Percentiles rank a stretch among this genome's conserved stretches.
Evolutionary conservation across 768 basidiomycete genomes (phyloP).

Genomic region (Hemileccinum impolitum): DNA sequence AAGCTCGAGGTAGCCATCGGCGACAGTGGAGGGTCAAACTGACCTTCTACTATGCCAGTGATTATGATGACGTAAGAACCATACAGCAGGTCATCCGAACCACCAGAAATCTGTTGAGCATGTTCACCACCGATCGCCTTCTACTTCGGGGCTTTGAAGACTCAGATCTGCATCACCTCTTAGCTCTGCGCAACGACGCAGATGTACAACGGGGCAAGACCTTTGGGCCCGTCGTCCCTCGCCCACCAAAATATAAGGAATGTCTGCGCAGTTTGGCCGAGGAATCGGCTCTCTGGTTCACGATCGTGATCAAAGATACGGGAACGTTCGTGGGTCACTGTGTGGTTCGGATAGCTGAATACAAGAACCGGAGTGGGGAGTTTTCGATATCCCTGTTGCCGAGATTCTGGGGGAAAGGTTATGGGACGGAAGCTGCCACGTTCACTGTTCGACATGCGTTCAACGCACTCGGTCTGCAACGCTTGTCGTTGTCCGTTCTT

Average conservation of each 20-base stretch:
- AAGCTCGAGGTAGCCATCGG: too few relatives aligned
- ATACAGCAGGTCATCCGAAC: too few relatives aligned
- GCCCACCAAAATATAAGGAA: constrained; percentile 11
- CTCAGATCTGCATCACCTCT: constrained; percentile 15
- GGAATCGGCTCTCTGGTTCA: constrained; percentile 18
- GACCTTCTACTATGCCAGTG: too few relatives aligned
- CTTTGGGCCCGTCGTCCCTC: constrained; percentile 21
- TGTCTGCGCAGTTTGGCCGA: constrained; percentile 5
- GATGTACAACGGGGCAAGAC: constrained; percentile 19
- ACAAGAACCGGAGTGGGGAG: constrained; percentile 25
- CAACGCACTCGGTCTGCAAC: constrained; percentile 33
- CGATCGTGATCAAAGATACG: constrained; percentile 14
- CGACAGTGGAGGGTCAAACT: too few relatives aligned
- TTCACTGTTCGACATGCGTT: constrained; percentile 38
- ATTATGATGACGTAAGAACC: too few relatives aligned
- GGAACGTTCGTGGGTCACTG: constrained; percentile 23
- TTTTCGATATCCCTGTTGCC: constrained; percentile 22
- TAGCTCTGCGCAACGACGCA: constrained; percentile 24
- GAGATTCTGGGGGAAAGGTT: constrained; percentile 33
- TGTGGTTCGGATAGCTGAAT: constrained; percentile 11
- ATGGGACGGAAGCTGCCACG: constrained; percentile 31
- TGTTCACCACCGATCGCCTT: constrained; percentile 29
- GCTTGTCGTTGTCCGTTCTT: constrained; percentile 34
- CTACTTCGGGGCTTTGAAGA: constrained; percentile 23
- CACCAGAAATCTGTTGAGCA: too few relatives aligned